These are phyloP conservation scores for Myxozyma geophila DNA, from an alignment of 805 yeast species.

Conservation along the genomic window DNA sequence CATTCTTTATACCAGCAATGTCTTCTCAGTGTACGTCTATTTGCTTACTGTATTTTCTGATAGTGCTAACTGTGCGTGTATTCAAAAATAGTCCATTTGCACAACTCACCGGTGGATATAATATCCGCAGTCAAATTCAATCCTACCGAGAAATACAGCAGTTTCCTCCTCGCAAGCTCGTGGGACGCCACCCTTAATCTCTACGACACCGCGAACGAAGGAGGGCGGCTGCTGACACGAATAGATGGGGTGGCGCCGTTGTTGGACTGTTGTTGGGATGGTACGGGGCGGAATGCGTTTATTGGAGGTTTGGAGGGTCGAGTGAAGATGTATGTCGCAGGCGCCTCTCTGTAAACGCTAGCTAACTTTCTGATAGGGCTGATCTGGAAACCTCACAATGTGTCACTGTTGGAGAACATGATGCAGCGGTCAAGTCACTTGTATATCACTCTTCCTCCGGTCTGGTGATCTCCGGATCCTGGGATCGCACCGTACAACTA, in stretches of 20 bases:
- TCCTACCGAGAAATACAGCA: slow-evolving; percentile 25
- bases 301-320: slow-evolving; percentile 28
- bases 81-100: slow-evolving; percentile 20
- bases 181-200: slow-evolving; percentile 62
- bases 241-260: slow-evolving; percentile 44
- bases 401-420: slow-evolving; percentile 46
- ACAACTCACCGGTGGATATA: slow-evolving; percentile 28
- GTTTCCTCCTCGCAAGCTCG: slow-evolving; percentile 53
- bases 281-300: slow-evolving; percentile 29
- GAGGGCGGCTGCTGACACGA: slow-evolving; percentile 28
- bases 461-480: slow-evolving; percentile 59
- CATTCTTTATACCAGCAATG: neutral
- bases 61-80: neutral
- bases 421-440: slow-evolving; percentile 50
- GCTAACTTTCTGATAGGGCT: slow-evolving; percentile 41
- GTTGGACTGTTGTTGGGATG: slow-evolving; percentile 43
- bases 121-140: slow-evolving; percentile 29
- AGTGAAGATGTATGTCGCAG: slow-evolving; percentile 18
- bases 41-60: neutral
- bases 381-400: slow-evolving; percentile 55
- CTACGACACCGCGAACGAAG: slow-evolving; percentile 47
- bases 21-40: slow-evolving; percentile 19
- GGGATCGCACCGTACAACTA: slow-evolving; percentile 60
- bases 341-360: neutral
- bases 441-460: slow-evolving; percentile 42